Conservation (phyloP, 2,329 filamentous ascomycete species). For the Sporothrix mexicana region DNA sequence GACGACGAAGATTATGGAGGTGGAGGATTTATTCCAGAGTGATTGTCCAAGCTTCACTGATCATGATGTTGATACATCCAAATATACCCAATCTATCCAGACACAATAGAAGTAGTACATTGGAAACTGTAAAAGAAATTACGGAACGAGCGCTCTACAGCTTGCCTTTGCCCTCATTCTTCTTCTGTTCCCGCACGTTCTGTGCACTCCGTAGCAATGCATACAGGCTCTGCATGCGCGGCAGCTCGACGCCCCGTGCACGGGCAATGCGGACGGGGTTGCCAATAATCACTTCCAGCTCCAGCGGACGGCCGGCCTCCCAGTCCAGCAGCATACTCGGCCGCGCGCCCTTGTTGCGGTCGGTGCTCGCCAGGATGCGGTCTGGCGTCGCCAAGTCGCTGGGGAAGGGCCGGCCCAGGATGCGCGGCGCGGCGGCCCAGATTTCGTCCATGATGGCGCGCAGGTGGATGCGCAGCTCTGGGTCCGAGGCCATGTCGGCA, state of each 20-base stretch:
- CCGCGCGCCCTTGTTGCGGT: constrained; percentile 67
- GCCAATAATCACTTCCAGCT: constrained; percentile 74
- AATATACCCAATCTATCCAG: no score
- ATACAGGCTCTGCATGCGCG: constrained; percentile 69
- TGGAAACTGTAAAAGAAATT: no score
- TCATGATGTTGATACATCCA: no score
- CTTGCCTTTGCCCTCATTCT: constrained; percentile 44
- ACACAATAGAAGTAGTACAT: no score
- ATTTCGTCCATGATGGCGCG: constrained; percentile 73
- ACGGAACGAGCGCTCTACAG: no score
- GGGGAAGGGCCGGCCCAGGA: constrained; percentile 67
- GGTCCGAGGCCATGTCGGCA: constrained; percentile 66
- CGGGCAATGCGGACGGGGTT: constrained; percentile 71
- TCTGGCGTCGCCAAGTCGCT: constrained; percentile 66
- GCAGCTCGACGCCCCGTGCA: constrained; percentile 67
- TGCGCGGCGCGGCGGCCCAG: constrained; percentile 64
- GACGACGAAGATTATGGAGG: constrained; percentile 27
- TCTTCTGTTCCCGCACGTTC: constrained; percentile 51
- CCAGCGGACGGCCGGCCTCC: constrained; percentile 68
- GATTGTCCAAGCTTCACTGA: no score
- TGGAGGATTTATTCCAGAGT: constrained; percentile 24
- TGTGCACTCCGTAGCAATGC: constrained; percentile 69
- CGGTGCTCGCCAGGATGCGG: constrained; percentile 66
- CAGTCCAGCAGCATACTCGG: constrained; percentile 74
- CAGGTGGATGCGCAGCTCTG: constrained; percentile 67